phyloP scores from a whole-genome alignment of 2,329 filamentous ascomycete genomes.

The Calonectria montana region DNA sequence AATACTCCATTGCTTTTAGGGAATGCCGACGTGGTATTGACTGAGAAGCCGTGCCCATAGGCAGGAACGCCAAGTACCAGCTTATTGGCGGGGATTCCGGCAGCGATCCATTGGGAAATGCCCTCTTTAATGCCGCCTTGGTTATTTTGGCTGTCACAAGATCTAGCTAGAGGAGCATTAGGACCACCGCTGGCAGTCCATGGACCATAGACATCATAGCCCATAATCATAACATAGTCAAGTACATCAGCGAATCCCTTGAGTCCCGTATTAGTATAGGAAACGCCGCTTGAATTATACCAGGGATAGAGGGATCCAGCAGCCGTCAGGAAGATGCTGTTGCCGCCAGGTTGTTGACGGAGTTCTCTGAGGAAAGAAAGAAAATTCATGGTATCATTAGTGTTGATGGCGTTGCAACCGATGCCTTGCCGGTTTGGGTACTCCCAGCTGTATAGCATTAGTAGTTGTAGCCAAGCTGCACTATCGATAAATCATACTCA shows the following conservation, averaged over 20 bases:
- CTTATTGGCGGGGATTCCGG: conserved; percentile 29
- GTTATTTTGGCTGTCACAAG: conserved; percentile 30
- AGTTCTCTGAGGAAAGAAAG: conserved; percentile 32
- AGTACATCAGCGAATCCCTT: conserved; percentile 31
- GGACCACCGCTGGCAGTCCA: conserved; percentile 32
- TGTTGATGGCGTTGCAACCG: conserved; percentile 36
- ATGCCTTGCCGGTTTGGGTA: conserved; percentile 37
- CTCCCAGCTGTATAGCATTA: conserved; percentile 26
- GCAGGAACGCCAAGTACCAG: conserved; percentile 32
- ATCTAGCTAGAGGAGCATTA: conserved; percentile 21
- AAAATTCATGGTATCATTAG: conserved; percentile 32
- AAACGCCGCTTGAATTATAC: conserved; percentile 24
- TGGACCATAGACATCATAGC: conserved; percentile 32
- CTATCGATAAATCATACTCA: conserved; percentile 16
- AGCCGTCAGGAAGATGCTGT: conserved; percentile 29
- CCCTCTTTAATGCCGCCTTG: conserved; percentile 27
- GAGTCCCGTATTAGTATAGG: conserved; percentile 14
- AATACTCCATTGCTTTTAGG: conserved; percentile 2
- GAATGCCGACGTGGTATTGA: conserved; percentile 28
- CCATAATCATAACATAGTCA: conserved; percentile 38
- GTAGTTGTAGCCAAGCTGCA: neutral
- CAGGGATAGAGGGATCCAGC: conserved; percentile 34
- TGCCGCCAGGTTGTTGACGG: conserved; percentile 25
- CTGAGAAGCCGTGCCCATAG: conserved; percentile 34
- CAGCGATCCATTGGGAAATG: conserved; percentile 23